Conservation (phyloP, 768 basidiomycete genomes). For the Inosperma sp. region DNA sequence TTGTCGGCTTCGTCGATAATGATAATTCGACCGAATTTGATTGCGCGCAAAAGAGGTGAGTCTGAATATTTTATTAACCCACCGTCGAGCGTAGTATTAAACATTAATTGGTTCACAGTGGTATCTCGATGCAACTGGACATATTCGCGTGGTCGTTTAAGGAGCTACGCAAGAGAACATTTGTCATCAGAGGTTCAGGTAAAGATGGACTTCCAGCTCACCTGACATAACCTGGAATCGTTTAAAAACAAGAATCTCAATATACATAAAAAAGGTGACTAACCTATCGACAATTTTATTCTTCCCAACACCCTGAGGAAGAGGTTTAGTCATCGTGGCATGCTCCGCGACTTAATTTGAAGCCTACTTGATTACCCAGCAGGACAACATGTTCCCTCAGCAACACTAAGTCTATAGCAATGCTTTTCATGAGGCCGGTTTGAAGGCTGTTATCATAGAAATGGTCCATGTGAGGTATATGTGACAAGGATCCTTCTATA, state of each 20-base stretch:
- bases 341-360: not conserved
- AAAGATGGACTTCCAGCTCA: conserved; percentile 17
- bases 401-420: conserved; percentile 58
- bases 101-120: conserved; percentile 68
- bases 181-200: not conserved
- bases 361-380: conserved; percentile 58
- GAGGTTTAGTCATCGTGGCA: not conserved
- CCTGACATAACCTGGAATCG: conserved; percentile 46
- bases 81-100: conserved; percentile 54
- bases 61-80: conserved; percentile 58
- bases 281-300: conserved; percentile 65
- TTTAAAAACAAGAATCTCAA: not conserved
- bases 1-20: conserved; percentile 72
- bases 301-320: conserved; percentile 57
- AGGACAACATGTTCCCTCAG: conserved; percentile 61
- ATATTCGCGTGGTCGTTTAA: conserved; percentile 61
- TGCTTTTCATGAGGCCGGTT: conserved; percentile 60
- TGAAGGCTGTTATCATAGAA: conserved; percentile 70
- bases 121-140: conserved; percentile 68
- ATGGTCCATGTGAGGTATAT: conserved; percentile 64
- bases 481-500: conserved; percentile 49
- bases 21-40: conserved; percentile 57
- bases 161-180: conserved; percentile 36
- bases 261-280: conserved; percentile 12
- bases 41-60: conserved; percentile 62